Base-by-base conservation (phyloP, 192 early-diverging fungal genomes). In the Physocladia obscura region DNA sequence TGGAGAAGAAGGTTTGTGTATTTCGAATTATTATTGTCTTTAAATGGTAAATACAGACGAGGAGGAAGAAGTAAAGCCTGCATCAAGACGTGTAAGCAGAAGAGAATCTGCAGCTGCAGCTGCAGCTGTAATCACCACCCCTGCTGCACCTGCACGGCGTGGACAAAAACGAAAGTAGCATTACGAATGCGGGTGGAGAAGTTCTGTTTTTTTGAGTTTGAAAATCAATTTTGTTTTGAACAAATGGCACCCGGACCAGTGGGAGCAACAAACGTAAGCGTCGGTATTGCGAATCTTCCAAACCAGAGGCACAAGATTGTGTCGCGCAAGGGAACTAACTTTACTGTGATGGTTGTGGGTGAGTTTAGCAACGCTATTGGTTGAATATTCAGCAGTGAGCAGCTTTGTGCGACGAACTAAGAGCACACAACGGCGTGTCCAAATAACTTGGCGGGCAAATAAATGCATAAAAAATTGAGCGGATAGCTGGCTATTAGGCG, bases 291-390 rank as follows among this genome's bases (percentile, higher is more conserved):
- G 79, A 94, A 96, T 86, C 81, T 99, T 74, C 95, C 97, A 61
- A 99, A 99, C 85, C 97, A 99, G 83, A 87, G 91, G 56, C 97
- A 99, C 81, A 92, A 93, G 82, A 96, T 99, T 86, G 97, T 95
- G 63, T 94, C 94, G 69, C 89, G 95, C 79, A 90, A 93, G 77
- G 97, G 97, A 35, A 89, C 94, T 52, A 92, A 93, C 86, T 96
- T 95, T 74, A 96, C 94, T 56, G 60, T 99, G 73, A 95, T 96
- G 93, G 95, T 95, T 24, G 92, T 94, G 68, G 95, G 90, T 90
- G 82, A 30, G 62, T 59, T 44, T n/a, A 13, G 40, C n/a, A 13
- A 8, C n/a, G 11, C 40, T 13, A 13, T n/a, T 13, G 40, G 40
- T n/a, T n/a, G n/a, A n/a, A n/a, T n/a, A n/a, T n/a, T n/a, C n/a